These are phyloP conservation scores for Gomphus bonarii DNA, from an alignment of 1,284 basidiomycete genomes.

Conservation along the genomic window DNA sequence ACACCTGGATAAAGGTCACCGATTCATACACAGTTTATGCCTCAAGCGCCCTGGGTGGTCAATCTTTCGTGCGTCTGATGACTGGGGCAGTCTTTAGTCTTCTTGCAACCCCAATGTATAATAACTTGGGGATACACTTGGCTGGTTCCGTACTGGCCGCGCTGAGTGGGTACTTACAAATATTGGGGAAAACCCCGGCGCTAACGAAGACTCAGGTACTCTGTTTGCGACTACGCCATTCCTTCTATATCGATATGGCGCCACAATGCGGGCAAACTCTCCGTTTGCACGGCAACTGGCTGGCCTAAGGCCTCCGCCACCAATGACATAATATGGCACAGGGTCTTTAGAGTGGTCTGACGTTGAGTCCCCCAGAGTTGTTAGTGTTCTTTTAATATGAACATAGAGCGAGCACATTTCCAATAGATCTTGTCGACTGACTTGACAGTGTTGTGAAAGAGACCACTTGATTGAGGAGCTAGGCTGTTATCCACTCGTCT, in stretches of 20 bases:
- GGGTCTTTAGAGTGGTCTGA: background rate
- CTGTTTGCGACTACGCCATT: conserved; percentile 42
- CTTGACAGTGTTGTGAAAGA: too few species aligned
- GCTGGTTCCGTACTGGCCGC: conserved; percentile 6
- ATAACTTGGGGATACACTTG: conserved; percentile 3
- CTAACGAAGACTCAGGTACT: background rate
- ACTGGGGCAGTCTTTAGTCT: conserved; percentile 2
- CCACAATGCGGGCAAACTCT: conserved; percentile 35
- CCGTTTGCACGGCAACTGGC: conserved; percentile 11
- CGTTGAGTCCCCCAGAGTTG: background rate
- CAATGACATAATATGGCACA: background rate
- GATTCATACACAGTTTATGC: conserved; percentile 7
- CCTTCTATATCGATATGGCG: conserved; percentile 50
- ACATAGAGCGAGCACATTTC: background rate
- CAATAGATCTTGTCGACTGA: background rate
- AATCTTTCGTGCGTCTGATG: conserved; percentile 3
- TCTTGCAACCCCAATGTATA: conserved; percentile 5
- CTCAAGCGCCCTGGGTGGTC: conserved; percentile 4
- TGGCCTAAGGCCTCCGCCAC: background rate
- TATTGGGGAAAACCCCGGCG: background rate
- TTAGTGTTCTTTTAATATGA: background rate
- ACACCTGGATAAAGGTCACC: background rate
- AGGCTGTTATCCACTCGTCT: too few species aligned
- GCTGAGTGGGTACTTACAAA: background rate
- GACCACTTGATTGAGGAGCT: too few species aligned